These are phyloP conservation scores for Dissoconium aciculare DNA, from an alignment of 2,329 filamentous ascomycete species.

Conservation along the genomic window DNA sequence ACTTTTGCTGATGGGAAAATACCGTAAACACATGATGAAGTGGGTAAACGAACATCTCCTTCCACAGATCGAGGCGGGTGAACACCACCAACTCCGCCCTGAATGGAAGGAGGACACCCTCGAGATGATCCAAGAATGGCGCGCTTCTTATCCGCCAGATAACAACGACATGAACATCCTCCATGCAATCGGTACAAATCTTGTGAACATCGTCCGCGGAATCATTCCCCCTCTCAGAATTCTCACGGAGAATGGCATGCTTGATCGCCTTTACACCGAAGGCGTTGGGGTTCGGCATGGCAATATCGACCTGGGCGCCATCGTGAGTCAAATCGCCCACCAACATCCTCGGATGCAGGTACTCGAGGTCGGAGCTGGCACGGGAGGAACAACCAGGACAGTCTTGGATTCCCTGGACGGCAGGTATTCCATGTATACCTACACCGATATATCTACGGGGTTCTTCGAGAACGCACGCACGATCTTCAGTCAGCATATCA, in stretches of 20 bases:
- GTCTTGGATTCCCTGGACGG: constrained; percentile 24
- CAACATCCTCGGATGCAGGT: constrained; percentile 31
- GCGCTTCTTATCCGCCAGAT: too few species aligned
- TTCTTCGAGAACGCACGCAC: constrained; percentile 28
- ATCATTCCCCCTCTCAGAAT: constrained; percentile 26
- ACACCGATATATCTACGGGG: constrained; percentile 31
- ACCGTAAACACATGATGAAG: constrained; percentile 3
- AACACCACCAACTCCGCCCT: constrained; percentile 8
- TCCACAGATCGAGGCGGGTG: constrained; percentile 2
- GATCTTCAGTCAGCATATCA: constrained; percentile 5
- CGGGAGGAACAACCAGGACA: constrained; percentile 27
- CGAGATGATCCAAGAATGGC: constrained; percentile 5
- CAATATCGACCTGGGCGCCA: constrained; percentile 6
- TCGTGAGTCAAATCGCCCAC: constrained; percentile 19
- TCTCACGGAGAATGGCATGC: constrained; percentile 24
- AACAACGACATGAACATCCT: constrained; percentile 10
- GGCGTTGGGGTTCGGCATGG: constrained; percentile 2
- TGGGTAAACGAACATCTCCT: constrained; percentile 2
- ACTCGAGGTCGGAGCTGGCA: constrained; percentile 33
- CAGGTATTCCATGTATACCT: constrained; percentile 37
- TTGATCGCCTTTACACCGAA: constrained; percentile 24
- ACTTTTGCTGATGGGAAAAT: constrained; percentile 1
- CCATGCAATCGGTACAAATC: constrained; percentile 20
- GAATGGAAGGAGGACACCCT: constrained; percentile 7
- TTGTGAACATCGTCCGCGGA: constrained; percentile 24